Base-by-base conservation (phyloP, 768 basidiomycete genomes). In the Sporobolomyces roseus region DNA sequence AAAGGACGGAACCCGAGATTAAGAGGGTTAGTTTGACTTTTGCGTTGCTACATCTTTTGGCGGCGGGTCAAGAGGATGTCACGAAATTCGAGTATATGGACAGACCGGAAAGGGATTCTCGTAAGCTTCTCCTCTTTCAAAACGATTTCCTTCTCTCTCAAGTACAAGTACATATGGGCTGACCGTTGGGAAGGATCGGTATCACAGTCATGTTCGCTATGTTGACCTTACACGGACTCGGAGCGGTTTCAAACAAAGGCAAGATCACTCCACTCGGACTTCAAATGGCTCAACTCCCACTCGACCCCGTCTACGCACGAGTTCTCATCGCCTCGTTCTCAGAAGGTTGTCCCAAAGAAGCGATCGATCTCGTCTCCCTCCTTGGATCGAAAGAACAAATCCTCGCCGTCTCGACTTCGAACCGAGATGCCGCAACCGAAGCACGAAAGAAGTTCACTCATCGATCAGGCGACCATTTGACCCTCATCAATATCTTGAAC, bases 391-490 rank as follows among this genome's bases (percentile, higher is more conserved):
- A 69, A 64, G 87, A 91, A 74, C 36, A 76, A 41, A 64, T 75
- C 63, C 60, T 75, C 10, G 59, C 65, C 51, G 62, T 51, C 38
- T 36, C 68, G 1, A 12, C 48, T 27, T 25, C 58, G 29, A 83
- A 87, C 36, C 86, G 92, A 29, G 89, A 92, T 46, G 81, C 81
- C 13, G 87, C 83, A 1, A 87, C 87, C 58, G 75, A 63, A 17
- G 86, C 86, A 3, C 84, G 91, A 6, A 79, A 81, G 46, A 89
- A 89, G 78, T 97, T 98, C 77, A 81, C 85, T 10, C 90, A 93
- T 79, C 80, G 86, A 0, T 84, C 86, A 36, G 94, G 96, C 8
- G 96, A 99, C 78, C 96, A 99, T 78, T 81, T 93, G 71, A 93
- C 90, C 27, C 83, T 89, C 62, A 83, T 97, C 70, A 93, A 93